Evolutionary conservation across 2,329 filamentous ascomycete genomes (phyloP).

Genomic region (Alternaria solani): DNA sequence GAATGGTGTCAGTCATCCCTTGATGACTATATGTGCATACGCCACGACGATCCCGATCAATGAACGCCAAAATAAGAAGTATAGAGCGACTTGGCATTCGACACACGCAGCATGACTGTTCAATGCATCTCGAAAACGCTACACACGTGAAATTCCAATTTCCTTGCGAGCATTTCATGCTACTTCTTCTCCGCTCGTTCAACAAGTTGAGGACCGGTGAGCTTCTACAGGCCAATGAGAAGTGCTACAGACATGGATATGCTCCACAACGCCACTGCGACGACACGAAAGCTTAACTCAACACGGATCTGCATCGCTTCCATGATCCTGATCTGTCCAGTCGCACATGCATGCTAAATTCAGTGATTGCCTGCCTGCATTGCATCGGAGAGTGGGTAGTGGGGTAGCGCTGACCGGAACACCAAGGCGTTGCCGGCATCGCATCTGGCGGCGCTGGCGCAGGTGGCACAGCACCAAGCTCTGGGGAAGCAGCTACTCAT

Average conservation of each 20-base stretch:
- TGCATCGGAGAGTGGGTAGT: slow-evolving; percentile 3
- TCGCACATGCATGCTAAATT: not conserved
- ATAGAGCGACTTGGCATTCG: not conserved
- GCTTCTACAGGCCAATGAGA: not conserved
- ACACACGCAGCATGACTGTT: not conserved
- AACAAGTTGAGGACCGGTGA: not conserved
- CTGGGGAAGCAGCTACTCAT: not conserved
- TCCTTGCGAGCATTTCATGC: not conserved
- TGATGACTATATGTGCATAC: not conserved
- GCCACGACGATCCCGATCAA: not conserved
- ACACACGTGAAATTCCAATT: not conserved
- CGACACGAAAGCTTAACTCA: slow-evolving; percentile 5
- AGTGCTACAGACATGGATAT: not conserved
- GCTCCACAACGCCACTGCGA: not conserved
- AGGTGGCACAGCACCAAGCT: not conserved
- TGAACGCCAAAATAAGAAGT: not conserved
- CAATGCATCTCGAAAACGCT: not conserved
- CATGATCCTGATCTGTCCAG: not conserved
- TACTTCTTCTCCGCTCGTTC: not conserved
- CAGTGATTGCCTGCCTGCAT: not conserved
- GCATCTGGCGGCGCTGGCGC: not conserved
- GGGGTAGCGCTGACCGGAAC: slow-evolving; percentile 4
- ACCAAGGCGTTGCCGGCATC: not conserved
- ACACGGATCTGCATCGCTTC: slow-evolving; percentile 2
- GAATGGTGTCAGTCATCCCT: not conserved